Conservation (phyloP, 345 rosid genomes). For the Populus alba region DNA sequence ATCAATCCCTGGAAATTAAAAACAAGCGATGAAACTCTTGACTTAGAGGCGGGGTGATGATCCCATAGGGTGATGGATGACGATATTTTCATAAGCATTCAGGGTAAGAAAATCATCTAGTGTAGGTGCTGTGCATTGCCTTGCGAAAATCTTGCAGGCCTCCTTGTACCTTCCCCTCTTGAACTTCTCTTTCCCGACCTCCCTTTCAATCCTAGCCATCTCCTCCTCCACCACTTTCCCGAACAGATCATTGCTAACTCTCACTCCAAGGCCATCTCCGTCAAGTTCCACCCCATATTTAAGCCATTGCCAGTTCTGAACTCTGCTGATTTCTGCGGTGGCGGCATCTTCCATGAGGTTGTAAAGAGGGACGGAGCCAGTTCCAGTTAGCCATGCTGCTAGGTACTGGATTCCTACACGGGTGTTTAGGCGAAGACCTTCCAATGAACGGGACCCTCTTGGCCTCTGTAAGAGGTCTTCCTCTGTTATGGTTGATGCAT, state of each 20-base stretch:
- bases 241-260: constrained; percentile 58
- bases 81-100: constrained; percentile 66
- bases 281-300: constrained; percentile 71
- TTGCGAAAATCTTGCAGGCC: constrained; percentile 67
- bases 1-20: background rate
- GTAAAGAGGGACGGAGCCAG: constrained; percentile 89
- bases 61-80: constrained; percentile 50
- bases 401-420: constrained; percentile 87
- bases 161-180: constrained; percentile 67
- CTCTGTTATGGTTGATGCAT: constrained; percentile 56
- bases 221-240: constrained; percentile 87
- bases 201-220: constrained; percentile 77
- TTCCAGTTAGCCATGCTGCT: constrained; percentile 86
- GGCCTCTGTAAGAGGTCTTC: constrained; percentile 88
- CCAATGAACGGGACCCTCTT: constrained; percentile 72
- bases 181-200: constrained; percentile 79
- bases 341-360: constrained; percentile 98
- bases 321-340: constrained; percentile 91
- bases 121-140: constrained; percentile 57
- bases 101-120: constrained; percentile 89
- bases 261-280: constrained; percentile 74
- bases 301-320: constrained; percentile 95
- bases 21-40: background rate
- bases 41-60: constrained; percentile 50
- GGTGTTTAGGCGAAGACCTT: constrained; percentile 82